Evolutionary conservation across 768 basidiomycete genomes (phyloP).

Genomic region (Pholiota conissans): DNA sequence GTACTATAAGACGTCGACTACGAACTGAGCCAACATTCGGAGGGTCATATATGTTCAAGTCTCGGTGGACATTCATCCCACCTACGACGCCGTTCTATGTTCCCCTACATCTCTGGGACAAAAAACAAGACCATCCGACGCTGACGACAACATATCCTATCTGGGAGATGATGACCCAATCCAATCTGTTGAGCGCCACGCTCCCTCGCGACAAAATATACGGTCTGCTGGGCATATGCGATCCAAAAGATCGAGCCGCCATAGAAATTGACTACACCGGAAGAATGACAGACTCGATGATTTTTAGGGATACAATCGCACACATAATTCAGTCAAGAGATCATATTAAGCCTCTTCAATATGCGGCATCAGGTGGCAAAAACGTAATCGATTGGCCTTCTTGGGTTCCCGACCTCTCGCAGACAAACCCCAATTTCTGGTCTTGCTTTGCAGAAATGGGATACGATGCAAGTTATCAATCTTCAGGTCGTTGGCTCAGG

Average conservation of each 20-base stretch:
- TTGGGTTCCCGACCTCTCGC: conserved; percentile 4
- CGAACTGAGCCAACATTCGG: not conserved
- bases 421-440: not conserved
- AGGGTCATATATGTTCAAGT: not conserved
- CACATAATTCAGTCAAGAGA: not conserved
- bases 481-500: not conserved
- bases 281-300: not conserved
- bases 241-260: not conserved
- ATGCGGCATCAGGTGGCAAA: not conserved
- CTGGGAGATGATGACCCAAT: not conserved
- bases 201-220: conserved; percentile 10
- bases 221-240: conserved; percentile 2
- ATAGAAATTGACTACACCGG: conserved; percentile 1
- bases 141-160: not conserved
- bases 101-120: not conserved
- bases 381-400: not conserved
- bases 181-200: not conserved
- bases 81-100: not conserved
- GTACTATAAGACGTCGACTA: not conserved
- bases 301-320: not conserved
- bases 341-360: not conserved
- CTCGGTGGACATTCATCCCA: conserved; percentile 1
- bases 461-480: not conserved
- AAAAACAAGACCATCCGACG: not conserved
- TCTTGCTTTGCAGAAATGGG: not conserved